Base-by-base conservation (phyloP, 768 basidiomycete genomes). In the Fomitopsis serialis region DNA sequence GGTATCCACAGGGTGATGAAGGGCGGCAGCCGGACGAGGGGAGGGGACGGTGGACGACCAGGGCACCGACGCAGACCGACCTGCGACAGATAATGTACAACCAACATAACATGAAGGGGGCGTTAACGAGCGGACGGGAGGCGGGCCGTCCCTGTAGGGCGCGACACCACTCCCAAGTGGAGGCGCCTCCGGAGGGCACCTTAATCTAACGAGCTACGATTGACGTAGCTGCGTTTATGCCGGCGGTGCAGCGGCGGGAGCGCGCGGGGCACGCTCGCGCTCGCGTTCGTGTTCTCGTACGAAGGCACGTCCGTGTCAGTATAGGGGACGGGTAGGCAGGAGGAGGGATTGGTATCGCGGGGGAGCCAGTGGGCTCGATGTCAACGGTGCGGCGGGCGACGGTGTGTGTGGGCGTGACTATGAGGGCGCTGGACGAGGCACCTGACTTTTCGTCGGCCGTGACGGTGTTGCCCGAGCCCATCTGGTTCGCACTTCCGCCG, bases 401-500 rank as follows among this genome's bases (percentile, higher is more conserved):
- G 4, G 84, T 87, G 61, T 74, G 69, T 9, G 86, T 88, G 12
- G 86, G 85, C 6, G 76, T 73, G 34, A 88, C 83, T 21, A 63
- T 61, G 21, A 67, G 61, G 45, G 19, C 54, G 19, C 61, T 60
- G 6, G 58, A 48, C 32, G 54, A 57, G 23, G 45, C 53, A 15
- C 50, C 40, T 2, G 58, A 43, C 43, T 56, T 59, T 54, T 59
- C 25, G 63, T 60, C 45, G 57, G 36, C 21, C 5, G 37, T 40
- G 37, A 40, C 37, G 15, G 37, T 40, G 37, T 40, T 40, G 37
- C 37, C 15, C 5, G 37, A 40, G 59, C 46, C 21, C 65, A 9
- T 19, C 34, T 83, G 74, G 35, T 74, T 66, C 11, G 77, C 82
- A 48, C 76, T 78, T 13, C 88, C 88, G 25, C 89, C 88, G 50